Evolutionary conservation across 345 rosid genomes (phyloP), one percentile per base, ranked within the genome.

Genomic region (Balakata baccata): DNA sequence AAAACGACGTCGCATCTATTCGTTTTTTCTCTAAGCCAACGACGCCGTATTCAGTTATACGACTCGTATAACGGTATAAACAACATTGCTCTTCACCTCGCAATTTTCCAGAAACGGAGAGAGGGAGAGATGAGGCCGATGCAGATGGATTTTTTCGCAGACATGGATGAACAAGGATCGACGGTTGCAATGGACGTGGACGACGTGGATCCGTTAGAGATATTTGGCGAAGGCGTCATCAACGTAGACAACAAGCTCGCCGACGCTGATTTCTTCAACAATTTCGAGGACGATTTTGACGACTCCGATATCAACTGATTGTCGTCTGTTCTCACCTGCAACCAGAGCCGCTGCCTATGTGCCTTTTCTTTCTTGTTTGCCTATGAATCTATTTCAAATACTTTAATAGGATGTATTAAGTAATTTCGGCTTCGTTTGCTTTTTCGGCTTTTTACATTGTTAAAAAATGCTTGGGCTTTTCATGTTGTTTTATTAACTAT

Each of bases 201-300:
- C 62, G 97, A 92, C 68, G 88, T 88, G 8, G 97, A 92, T 60
- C 84, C 93, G 12, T 84, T 86, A 69, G 95, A 89, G 82, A 82
- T 89, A 1, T 80, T 87, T 60, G 86, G 87, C 37, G 97, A 92
- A 70, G 92, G 95, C 66, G 75, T 83, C 65, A 75, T 88, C 79
- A 62, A 83, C 58, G 68, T 78, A 49, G 97, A 90, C 69, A 86
- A 74, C 88, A 92, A 89, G 81, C 91, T 89, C 72, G 85, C 85
- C 69, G 95, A 94, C 65, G 87, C 95, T 53, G 93, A 94, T 77
- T 94, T 94, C 91, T 92, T 92, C 92, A 94, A 94, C 79, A 80
- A 66, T 43, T 92, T 94, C 84, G 83, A 86, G 60, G 97, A 94
- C 85, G 97, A 94, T 75, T 94, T 92, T 83, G 91, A 94, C 49